Evolutionary conservation across 192 early-diverging fungal genomes (phyloP), one percentile per base, ranked within the genome.

Genomic region (Funneliformis mosseae): DNA sequence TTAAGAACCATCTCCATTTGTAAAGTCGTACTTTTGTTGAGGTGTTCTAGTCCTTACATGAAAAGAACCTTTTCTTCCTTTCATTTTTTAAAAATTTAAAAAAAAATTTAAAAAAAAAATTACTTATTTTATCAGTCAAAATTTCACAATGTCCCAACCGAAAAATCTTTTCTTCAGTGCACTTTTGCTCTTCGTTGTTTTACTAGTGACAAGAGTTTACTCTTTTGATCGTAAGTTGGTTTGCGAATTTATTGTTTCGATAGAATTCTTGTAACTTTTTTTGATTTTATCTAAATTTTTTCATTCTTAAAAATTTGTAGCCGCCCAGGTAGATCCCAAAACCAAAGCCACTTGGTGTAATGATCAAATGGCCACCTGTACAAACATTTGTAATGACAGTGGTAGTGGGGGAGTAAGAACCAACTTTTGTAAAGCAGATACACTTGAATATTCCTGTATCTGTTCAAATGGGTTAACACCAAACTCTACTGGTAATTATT

Each of bases 271-370:
- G 8, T 10, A 9, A 45, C 9, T 10, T 45, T 1, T 0, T 9
- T 45, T 10, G 46, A 48, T 12, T 50, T 50, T 16, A 0, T 4
- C 12, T 5, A 50, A 50, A 50, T 14, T 50, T 64, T 63, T n/a
- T 11, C 27, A 28, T 27, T 10, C 27, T 28, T 28, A 12, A n/a
- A n/a, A 25, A n/a, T 33, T 64, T 66, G 8, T 28, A 81, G 80
- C 80, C 5, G 8, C 62, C 43, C 25, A 6, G 16, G 74, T 81
- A 5, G 74, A 76, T 42, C 28, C 33, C 6, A n/a, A 27, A 16
- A 76, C 71, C 5, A 81, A 77, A 61, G 25, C 14, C 3, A 75
- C 21, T 33, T 82, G 81, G 81, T 82, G 81, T 61, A 82, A 10
- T 33, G 42, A 82, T 25, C 81, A 82, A 55, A 48, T 42, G 8